Evolutionary conservation across 768 basidiomycete species (phyloP), one percentile per base, ranked within the genome.

Genomic region (Termitomyces sp.): DNA sequence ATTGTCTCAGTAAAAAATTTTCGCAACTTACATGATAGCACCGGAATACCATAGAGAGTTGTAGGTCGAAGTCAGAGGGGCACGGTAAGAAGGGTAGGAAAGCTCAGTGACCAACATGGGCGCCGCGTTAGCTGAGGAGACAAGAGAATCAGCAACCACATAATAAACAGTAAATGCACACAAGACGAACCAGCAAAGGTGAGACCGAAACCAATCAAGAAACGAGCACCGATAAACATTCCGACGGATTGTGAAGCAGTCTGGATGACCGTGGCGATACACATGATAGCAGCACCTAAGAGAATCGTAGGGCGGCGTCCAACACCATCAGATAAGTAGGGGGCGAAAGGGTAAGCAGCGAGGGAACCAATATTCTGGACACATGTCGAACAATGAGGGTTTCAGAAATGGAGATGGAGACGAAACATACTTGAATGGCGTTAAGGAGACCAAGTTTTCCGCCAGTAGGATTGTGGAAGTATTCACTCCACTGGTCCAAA

Each of bases 31-130:
- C 55, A 92, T 69, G 70, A 93, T 91, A 59, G 90, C 80, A 60
- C 92, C 92, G 15, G 88, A 86, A 71, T 91, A 92, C 91, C 92
- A 94, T 62, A 92, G 86, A 36, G 90, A 88, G 79, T 92, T 91
- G 78, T 90, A 92, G 54, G 85, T 74, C 2, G 89, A 86, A 14
- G 90, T 94, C 61, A 95, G 74, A 38, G 86, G 86, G 14, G 86
- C 88, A 66, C 93, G 91, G 73, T 95, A 88, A 11, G 83, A 77
- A 15, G 92, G 93, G 72, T 94, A 94, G 1, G 92, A 81, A n/a
- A 94, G 74, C 74, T 95, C 93, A 53, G 91, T 88, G 58, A 94
- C 86, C 76, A 94, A 75, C 79, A 94, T 83, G 11, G 93, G 92
- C 11, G 92, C 91, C 56, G 91, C 86, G 67, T 85, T 87, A 31